Percentiles rank a stretch among this genome's conserved stretches.
phyloP scores from a whole-genome alignment of 129 eudicot species.

The Artemisia argyi region DNA sequence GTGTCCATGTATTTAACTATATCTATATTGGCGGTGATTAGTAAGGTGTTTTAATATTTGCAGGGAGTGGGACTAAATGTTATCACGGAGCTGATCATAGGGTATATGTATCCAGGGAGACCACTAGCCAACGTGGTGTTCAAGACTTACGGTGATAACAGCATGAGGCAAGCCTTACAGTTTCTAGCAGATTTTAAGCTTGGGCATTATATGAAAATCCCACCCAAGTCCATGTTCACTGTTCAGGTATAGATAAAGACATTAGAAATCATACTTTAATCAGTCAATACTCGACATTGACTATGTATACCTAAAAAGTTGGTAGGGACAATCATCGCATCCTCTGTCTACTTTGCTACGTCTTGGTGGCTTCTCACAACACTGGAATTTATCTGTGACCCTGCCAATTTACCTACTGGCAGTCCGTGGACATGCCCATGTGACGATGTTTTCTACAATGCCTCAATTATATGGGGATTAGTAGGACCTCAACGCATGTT shows the following conservation, averaged over 20 bases:
- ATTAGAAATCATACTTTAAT: too few relatives aligned
- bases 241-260: conserved; percentile 39
- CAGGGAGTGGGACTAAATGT: conserved; percentile 61
- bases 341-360: conserved; percentile 31
- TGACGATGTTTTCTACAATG: too few relatives aligned
- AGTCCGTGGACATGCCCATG: too few relatives aligned
- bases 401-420: too few relatives aligned
- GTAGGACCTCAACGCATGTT: too few relatives aligned
- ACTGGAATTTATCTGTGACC: too few relatives aligned
- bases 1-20: too few relatives aligned
- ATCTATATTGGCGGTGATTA: not conserved
- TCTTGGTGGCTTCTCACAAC: not conserved
- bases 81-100: conserved; percentile 60
- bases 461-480: too few relatives aligned
- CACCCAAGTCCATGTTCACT: conserved; percentile 76
- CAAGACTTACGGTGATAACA: conserved; percentile 70
- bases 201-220: conserved; percentile 85
- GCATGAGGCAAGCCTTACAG: conserved; percentile 64
- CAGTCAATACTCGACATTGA: too few relatives aligned
- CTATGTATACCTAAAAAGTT: conserved; percentile 2
- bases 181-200: conserved; percentile 61
- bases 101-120: conserved; percentile 57
- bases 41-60: not conserved
- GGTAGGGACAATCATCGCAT: conserved; percentile 49
- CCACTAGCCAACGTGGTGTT: conserved; percentile 77